These are phyloP conservation scores for Quercus bicolor DNA, from an alignment of 306 rosid species.

Conservation along the genomic window DNA sequence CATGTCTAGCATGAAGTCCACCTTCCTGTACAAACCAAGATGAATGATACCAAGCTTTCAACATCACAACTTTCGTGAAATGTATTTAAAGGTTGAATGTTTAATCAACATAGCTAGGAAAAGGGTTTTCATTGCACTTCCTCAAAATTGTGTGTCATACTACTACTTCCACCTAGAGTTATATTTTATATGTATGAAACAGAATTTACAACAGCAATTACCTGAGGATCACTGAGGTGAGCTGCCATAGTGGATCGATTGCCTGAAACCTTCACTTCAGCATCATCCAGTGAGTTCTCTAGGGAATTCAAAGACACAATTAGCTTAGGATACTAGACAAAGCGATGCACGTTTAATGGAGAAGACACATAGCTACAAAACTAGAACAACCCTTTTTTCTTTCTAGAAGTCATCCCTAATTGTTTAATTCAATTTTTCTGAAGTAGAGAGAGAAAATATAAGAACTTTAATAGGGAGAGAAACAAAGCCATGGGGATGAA, in stretches of 20 bases:
- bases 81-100: background rate
- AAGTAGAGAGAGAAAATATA: background rate
- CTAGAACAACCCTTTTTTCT: background rate
- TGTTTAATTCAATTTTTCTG: background rate
- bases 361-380: conserved; percentile 1
- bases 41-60: conserved; percentile 4
- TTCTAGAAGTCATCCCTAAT: background rate
- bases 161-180: background rate
- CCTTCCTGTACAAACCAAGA: conserved; percentile 49
- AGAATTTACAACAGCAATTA: conserved; percentile 11
- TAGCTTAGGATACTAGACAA: conserved; percentile 3
- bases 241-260: conserved; percentile 51
- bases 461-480: background rate
- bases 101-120: background rate
- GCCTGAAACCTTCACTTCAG: conserved; percentile 39
- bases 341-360: background rate
- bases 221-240: conserved; percentile 57
- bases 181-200: background rate
- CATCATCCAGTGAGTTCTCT: conserved; percentile 45
- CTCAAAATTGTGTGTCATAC: background rate
- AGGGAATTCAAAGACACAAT: conserved; percentile 22
- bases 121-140: background rate
- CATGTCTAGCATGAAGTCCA: conserved; percentile 92
- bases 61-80: background rate
- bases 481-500: background rate